Evolutionary conservation across 345 rosid species (phyloP).

Genomic region (Cardamine resedifolia): DNA sequence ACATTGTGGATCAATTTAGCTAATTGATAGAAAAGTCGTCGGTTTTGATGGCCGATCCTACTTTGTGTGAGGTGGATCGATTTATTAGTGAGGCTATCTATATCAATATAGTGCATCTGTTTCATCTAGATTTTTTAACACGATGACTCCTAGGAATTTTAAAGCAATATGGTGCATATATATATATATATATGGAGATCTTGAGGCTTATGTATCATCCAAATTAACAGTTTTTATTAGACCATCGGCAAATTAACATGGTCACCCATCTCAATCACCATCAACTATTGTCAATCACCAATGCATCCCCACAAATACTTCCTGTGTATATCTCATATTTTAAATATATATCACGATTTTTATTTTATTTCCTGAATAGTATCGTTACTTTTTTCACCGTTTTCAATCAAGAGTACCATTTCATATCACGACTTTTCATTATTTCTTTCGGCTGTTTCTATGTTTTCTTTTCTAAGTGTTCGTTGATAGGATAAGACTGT

Average conservation of each 20-base stretch:
- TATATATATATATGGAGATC: too few species aligned
- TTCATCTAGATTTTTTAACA: neutral
- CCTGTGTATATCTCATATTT: neutral
- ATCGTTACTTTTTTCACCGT: too few species aligned
- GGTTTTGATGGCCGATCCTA: too few species aligned
- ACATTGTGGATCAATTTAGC: too few species aligned
- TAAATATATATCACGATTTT: too few species aligned
- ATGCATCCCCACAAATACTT: slow-evolving; percentile 14
- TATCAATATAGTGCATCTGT: neutral
- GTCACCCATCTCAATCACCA: slow-evolving; percentile 26
- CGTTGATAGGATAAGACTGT: neutral
- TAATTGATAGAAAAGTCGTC: too few species aligned
- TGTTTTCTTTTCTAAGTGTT: neutral
- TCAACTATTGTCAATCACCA: slow-evolving; percentile 10
- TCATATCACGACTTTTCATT: neutral
- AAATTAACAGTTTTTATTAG: slow-evolving; percentile 16
- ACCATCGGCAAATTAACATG: slow-evolving; percentile 12
- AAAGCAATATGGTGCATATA: neutral
- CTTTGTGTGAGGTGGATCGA: too few species aligned
- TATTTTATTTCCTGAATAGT: too few species aligned
- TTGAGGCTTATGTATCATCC: neutral
- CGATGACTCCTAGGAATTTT: neutral
- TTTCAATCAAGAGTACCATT: too few species aligned
- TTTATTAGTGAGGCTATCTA: too few species aligned
- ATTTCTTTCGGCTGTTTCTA: slow-evolving; percentile 4